These are phyloP conservation scores for Cladosporium colombiae DNA, from an alignment of 2,329 filamentous ascomycete genomes.

Conservation along the genomic window DNA sequence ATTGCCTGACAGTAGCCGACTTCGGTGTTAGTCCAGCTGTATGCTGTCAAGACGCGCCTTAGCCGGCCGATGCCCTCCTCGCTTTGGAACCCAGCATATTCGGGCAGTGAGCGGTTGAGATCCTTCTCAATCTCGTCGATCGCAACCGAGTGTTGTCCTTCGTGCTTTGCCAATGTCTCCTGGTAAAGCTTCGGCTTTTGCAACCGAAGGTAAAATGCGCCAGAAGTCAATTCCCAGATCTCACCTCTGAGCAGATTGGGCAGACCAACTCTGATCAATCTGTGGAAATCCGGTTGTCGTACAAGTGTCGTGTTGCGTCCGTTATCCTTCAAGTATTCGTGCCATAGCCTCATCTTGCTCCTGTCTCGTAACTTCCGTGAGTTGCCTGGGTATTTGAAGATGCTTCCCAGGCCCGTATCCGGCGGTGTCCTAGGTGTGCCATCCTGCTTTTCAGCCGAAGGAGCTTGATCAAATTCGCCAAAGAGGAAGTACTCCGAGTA, in stretches of 20 bases:
- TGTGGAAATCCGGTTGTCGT: constrained; percentile 95
- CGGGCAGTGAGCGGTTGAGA: constrained; percentile 89
- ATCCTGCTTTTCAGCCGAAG: constrained; percentile 51
- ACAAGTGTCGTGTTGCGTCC: constrained; percentile 89
- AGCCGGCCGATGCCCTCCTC: constrained; percentile 91
- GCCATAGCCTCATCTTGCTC: constrained; percentile 97
- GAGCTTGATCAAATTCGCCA: constrained; percentile 32
- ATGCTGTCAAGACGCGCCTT: constrained; percentile 88
- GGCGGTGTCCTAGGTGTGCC: constrained; percentile 55
- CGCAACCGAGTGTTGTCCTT: constrained; percentile 84
- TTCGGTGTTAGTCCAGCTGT: constrained; percentile 94
- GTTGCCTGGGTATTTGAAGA: constrained; percentile 94
- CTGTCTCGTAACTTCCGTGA: constrained; percentile 89
- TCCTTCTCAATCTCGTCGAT: constrained; percentile 99
- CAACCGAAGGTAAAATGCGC: constrained; percentile 83
- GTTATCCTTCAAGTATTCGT: constrained; percentile 89
- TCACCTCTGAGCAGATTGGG: constrained; percentile 92
- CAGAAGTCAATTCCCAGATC: constrained; percentile 93
- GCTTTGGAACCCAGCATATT: constrained; percentile 96
- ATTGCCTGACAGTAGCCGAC: constrained; percentile 99
- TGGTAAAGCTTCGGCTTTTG: constrained; percentile 81
- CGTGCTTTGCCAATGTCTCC: constrained; percentile 80
- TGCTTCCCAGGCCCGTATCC: constrained; percentile 89
- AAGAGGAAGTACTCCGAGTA: constrained; percentile 77
- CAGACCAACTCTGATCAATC: constrained; percentile 90